Evolutionary conservation across 768 basidiomycete genomes (phyloP), one percentile per base, ranked within the genome.

Genomic region (Suillus weaverae): DNA sequence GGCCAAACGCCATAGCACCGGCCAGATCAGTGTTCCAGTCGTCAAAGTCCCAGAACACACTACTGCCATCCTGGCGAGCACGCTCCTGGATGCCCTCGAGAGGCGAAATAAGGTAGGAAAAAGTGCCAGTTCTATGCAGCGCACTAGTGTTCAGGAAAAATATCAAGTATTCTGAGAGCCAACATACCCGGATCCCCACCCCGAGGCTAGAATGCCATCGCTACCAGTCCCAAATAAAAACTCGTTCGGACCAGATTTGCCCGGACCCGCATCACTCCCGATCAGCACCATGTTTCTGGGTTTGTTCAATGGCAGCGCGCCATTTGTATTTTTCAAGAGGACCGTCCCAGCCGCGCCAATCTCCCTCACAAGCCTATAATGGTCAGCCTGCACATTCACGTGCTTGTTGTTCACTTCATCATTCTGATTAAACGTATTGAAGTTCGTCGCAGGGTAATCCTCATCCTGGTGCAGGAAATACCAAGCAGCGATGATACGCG

Each of bases 321-420:
- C 80, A 18, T 79, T 73, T 30, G 78, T 78, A 71, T 94, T 95
- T 82, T 94, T 94, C 66, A 95, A 78, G 33, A 95, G 79, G 16
- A 92, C 89, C 1, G 86, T 87, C 63, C 89, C 88, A 0, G 90
- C 88, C 0, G 89, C 83, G n/a, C 89, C 92, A 56, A 95, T 86
- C 70, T 90, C 81, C 38, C 89, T 83, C 26, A 94, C 89, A 44
- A 92, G 70, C 69, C 81, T 78, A 69, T 78, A 81, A 68, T 95
- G 92, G 71, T 91, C 85, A 32, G 73, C 87, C 71, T 89, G 87
- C 0, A 92, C 92, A 70, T 90, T 85, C 22, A 90, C 74, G 64
- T 84, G 88, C 63, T 80, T 76, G 74, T 90, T 91, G 44, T 82
- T 85, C 8, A 76, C 75, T 48, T 83, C 81, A 70, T 85, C 81